Base-by-base conservation (phyloP, 2,329 filamentous ascomycete species). In the Orbilia blumenaviensis region DNA sequence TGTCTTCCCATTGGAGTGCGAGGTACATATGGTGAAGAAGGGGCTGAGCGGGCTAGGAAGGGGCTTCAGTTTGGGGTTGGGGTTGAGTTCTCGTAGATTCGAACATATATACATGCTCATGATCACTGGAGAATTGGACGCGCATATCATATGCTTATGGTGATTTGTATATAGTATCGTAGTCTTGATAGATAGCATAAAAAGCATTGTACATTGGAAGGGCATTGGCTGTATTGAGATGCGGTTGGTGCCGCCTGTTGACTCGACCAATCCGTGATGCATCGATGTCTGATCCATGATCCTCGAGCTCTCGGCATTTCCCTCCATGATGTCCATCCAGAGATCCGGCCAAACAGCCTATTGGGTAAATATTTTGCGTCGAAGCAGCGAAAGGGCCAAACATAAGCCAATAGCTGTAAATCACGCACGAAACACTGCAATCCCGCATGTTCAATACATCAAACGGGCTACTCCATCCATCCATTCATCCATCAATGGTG, bases 61-160 rank as follows among this genome's bases (percentile, higher is more conserved):
- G 95, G 95, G 0, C 82, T 99, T 78, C 93, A 95, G 82, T 90
- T 99, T 80, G 95, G 95, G n/a, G 92, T 99, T 42, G 95, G 95
- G 58, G 93, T 99, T 81, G 96, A 92, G 84, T 97, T 99, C 82
- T 84, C 98, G 86, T 98, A 91, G 69, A 77, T 50, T 64, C 25
- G 25, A 48, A 10, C n/a, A 12, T 54, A 42, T 42, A 23, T 16
- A 50, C 38, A 48, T 4, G 21, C 14, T 27, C n/a, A 29, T n/a
- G n/a, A n/a, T n/a, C n/a, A n/a, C n/a, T n/a, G 48, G 44, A 27
- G 5, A 8, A 36, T 50, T 21, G 18, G 14, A 46, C 23, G 10
- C 42, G 1, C 10, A 23, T 46, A 3, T 0, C 8, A 16, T 29
- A 12, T 29, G 52, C 27, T 14, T 12, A 32, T 7, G 41, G 12